Conservation (phyloP, 225 moss, liverwort and hornwort species). For the Rhytidiadelphus loreus region DNA sequence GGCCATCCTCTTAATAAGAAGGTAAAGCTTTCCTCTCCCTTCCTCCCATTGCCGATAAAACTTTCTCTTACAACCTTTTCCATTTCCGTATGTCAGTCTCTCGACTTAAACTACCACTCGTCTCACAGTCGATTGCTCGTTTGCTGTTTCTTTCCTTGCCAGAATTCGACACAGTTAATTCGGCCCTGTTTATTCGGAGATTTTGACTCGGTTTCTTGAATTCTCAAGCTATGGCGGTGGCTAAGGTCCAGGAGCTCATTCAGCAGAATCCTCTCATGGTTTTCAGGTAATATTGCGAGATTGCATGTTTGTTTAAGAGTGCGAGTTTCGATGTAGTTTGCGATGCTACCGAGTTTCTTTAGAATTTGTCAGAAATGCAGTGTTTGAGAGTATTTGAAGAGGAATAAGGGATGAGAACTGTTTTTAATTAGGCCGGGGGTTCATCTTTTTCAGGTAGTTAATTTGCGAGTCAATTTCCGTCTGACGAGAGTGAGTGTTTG, state of each 20-base stretch:
- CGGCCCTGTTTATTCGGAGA: background rate
- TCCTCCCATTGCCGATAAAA: background rate
- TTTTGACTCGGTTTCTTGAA: background rate
- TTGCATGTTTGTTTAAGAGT: background rate
- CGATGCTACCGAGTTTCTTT: background rate
- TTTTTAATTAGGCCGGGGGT: background rate
- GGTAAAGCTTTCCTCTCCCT: no score
- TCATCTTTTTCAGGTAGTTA: background rate
- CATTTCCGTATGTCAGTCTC: no score
- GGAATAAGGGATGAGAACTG: background rate
- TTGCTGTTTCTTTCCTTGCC: no score
- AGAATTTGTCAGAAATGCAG: background rate
- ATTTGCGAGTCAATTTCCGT: background rate
- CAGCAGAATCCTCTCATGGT: constrained; percentile 29
- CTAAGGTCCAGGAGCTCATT: constrained; percentile 11
- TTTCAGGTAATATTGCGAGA: constrained; percentile 13
- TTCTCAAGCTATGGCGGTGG: constrained; percentile 8
- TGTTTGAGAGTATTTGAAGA: background rate
- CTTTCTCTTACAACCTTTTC: background rate
- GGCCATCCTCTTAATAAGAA: background rate
- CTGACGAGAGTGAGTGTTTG: background rate
- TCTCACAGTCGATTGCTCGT: background rate
- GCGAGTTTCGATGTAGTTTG: background rate
- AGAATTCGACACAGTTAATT: background rate
- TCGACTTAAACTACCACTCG: background rate